Base-by-base conservation (phyloP, 1,284 basidiomycete species). In the Boletellus sp. region DNA sequence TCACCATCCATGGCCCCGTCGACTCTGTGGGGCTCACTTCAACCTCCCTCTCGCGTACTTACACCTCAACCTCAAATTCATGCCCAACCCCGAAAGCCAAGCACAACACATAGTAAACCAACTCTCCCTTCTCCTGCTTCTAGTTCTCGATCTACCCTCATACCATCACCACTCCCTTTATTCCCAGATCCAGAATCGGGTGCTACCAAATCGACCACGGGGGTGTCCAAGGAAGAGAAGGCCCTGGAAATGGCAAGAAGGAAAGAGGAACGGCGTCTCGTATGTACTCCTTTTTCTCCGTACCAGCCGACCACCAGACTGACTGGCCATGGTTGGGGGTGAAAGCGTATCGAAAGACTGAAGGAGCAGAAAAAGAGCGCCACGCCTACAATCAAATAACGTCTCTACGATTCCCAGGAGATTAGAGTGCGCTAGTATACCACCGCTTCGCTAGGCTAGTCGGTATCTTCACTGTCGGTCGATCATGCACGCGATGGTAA, bases 251-350 rank as follows among this genome's bases (percentile, higher is more conserved):
- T 95, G 85, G 88, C 88, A 13, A 77, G 89, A 55, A 74, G 92
- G 55, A 87, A 93, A 62, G 93, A 95, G 67, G 93, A 95, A 68
- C 75, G 93, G 44, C 92, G 89, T 68, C 80, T 87, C 76, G 89
- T 88, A 47, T 32, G 80, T 59, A 32, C 6, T 35, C 12, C 50
- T 30, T 43, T n/a, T 37, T 18, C 45, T 6, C 16, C 15, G 28
- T 22, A 19, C 35, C 35, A 32, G 13, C 13, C 8, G 15, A 18
- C 35, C 8, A 5, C 35, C 16, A 18, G 50, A 6, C 36, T 22
- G 21, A 50, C 50, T 59, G 22, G 49, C 44, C 19, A 37, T 28
- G 39, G 3, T 16, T 18, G 16, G n/a, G 39, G 35, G 11, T 46
- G 55, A 2, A 60, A 86, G 85, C 78, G 85, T 8, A 85, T 87